Base-by-base conservation (phyloP, 2,329 filamentous ascomycete genomes). In the Phyllosticta citriasiana region DNA sequence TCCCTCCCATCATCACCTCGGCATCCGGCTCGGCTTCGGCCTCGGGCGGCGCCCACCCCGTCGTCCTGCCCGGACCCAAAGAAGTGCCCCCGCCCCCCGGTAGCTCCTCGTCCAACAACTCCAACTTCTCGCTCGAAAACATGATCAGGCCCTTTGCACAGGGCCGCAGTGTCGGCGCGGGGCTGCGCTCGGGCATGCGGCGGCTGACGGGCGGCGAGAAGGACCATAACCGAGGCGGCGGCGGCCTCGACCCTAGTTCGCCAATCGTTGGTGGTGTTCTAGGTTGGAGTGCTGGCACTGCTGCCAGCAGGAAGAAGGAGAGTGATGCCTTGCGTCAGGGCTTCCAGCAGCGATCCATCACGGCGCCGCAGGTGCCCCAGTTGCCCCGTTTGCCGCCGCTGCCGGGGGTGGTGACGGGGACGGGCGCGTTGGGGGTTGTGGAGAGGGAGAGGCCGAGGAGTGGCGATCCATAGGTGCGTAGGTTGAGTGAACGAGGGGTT, bases 61-160 rank as follows among this genome's bases (percentile, higher is more conserved):
- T 47, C 40, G 14, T n/a, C 14, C n/a, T n/a, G 3, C 40, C 40
- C 40, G 40, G 40, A 6, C 27, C 27, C 27, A 30, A 30, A 8
- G 27, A 30, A 6, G 27, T 8, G 27, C 27, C 27, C 6, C 27
- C 27, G 27, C 27, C 27, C 6, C 27, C 2, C 27, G 27, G 27
- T 7, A 6, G 27, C 27, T 30, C 27, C 27, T 30, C 27, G 5
- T 30, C 27, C 27, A 30, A 30, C 40, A 60, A 54, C n/a, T 53
- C 53, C 8, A 56, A 56, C n/a, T 54, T 47, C 14, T 57, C 55
- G 3, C 51, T 62, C 30, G 60, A 62, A 22, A 56, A 78, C 61
- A 84, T 86, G 77, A 81, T 87, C 65, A 82, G 80, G 63, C 82
- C 84, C 0, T 73, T 83, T 5, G 77, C 81, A 33, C 80, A 85